A percentile compares a stretch with the other conserved stretches of the same genome.
Evolutionary conservation across 192 early-diverging fungal species (phyloP).

Genomic region (Umbelopsis isabellina): DNA sequence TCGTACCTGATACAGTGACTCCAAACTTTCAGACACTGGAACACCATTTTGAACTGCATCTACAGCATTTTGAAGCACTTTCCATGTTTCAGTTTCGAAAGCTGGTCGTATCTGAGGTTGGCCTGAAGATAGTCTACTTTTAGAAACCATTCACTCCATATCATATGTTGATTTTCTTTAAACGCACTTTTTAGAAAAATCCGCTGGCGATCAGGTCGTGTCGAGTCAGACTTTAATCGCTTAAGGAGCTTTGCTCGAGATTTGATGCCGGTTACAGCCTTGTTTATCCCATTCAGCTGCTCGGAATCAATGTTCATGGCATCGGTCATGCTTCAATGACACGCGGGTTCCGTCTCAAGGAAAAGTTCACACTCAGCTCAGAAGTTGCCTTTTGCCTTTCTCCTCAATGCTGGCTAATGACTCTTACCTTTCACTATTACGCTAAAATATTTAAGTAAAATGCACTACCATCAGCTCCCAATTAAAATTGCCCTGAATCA

Average conservation of each 20-base stretch:
- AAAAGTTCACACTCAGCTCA: conserved; percentile 20
- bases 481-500: no score
- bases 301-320: conserved; percentile 18
- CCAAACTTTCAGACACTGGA: conserved; percentile 8
- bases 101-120: conserved; percentile 1
- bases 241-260: conserved; percentile 16
- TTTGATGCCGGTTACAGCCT: not conserved
- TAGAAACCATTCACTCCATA: not conserved
- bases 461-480: not conserved
- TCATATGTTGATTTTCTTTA: no score
- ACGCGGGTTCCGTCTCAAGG: not conserved
- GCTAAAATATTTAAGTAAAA: no score
- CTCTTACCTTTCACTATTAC: no score
- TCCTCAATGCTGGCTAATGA: not conserved
- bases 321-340: not conserved
- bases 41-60: conserved; percentile 4
- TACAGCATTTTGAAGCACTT: not conserved
- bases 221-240: not conserved
- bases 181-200: conserved; percentile 15
- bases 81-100: conserved; percentile 13
- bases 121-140: not conserved
- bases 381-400: not conserved
- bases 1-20: conserved; percentile 13
- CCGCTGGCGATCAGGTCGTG: not conserved
- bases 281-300: not conserved